Evolutionary conservation across 164 flowering plant species (phyloP), one percentile per base, ranked within the genome.

Genomic region (Nymphaea colorata): DNA sequence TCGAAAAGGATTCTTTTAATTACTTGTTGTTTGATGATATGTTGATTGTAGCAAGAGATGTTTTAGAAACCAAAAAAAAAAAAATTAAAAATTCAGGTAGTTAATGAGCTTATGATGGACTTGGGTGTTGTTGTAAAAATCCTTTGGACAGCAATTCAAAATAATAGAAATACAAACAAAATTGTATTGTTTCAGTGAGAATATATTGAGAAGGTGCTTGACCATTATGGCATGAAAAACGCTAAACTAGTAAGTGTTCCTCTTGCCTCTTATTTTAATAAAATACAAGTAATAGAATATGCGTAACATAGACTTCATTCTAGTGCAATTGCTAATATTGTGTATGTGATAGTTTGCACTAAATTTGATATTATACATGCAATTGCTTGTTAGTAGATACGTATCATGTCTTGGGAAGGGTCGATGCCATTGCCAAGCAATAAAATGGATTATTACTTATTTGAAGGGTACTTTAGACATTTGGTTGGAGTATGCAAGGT

Each of bases 271-370:
- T 5, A 69, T 63, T 69, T 69, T 47, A 45, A 25, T 2, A 4
- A 47, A 3, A 44, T 61, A 61, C 36, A 47, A 16, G 44, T 42
- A 4, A 53, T 41, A 25, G 71, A 45, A 25, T 47, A 43, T 36
- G 63, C 63, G 66, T 45, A 66, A 2, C 55, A 55, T 43, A 66
- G 62, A 45, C 66, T 43, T 11, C 44, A 25, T 69, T 66, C 64
- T 45, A 69, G 60, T 55, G 66, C 41, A 47, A 43, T 47, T 69
- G 71, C 44, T n/a, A 69, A 64, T 47, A 57, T 68, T 25, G 16
- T 61, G 53, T 59, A 61, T 59, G 64, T 5, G 57, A 59, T 68
- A 64, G 64, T 62, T 62, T 62, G 25, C 25, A 68, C 64, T 42
- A 41, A 44, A 44, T 1, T 47, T 36, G 64, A 68, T 45, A 63